Percentiles rank a stretch among this genome's conserved stretches.
phyloP scores from a whole-genome alignment of 1,284 basidiomycete species.

The Ceratobasidium sp. region DNA sequence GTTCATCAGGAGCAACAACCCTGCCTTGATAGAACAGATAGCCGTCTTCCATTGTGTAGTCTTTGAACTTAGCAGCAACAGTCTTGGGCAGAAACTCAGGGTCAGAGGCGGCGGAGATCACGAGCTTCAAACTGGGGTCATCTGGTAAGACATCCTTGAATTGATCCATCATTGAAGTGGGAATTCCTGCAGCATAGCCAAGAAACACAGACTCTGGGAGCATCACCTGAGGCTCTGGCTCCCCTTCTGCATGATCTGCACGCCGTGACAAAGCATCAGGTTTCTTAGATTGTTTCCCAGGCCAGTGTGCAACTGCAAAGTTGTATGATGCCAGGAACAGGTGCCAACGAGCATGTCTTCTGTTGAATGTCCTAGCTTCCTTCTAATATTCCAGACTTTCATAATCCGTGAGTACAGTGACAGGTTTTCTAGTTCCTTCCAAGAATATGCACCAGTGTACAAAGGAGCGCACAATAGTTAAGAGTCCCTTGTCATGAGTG shows the following conservation, averaged over 20 bases:
- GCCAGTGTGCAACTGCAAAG: constrained; percentile 52
- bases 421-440: constrained; percentile 46
- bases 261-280: constrained; percentile 54
- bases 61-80: neutral
- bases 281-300: constrained; percentile 51
- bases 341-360: constrained; percentile 54
- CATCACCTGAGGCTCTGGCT: neutral
- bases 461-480: constrained; percentile 48
- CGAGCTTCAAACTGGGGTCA: neutral
- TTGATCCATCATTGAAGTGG: neutral
- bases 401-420: constrained; percentile 53
- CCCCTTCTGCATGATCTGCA: constrained; percentile 39
- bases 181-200: neutral
- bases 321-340: constrained; percentile 50
- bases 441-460: constrained; percentile 54
- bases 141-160: neutral
- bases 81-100: neutral
- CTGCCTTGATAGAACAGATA: constrained; percentile 8
- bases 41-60: constrained; percentile 19
- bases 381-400: constrained; percentile 53
- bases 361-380: constrained; percentile 46
- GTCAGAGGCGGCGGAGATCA: neutral
- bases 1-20: neutral
- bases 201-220: neutral
- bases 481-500: constrained; percentile 58